Conservation (phyloP, 1,284 basidiomycete genomes). For the Trametes sp. region DNA sequence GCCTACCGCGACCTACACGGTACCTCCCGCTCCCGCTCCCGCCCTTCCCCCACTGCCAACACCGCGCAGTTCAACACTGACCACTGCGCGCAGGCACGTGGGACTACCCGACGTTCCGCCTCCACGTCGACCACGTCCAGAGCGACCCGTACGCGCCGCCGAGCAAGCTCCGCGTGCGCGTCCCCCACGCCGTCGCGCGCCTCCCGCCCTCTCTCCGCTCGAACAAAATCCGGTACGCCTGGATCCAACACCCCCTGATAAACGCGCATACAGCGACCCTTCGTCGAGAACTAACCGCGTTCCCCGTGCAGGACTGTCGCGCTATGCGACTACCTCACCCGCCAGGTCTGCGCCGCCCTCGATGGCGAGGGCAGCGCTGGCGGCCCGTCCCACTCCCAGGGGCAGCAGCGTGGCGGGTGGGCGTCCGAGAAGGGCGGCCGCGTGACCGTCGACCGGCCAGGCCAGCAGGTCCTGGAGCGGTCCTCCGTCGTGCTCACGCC, state of each 20-base stretch:
- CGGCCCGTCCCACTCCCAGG: no score
- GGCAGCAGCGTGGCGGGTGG: slow-evolving; percentile 8
- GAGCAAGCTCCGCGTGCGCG: slow-evolving; percentile 29
- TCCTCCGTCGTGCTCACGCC: slow-evolving; percentile 24
- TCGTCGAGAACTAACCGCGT: no score
- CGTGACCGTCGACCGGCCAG: slow-evolving; percentile 31
- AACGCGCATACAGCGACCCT: neutral
- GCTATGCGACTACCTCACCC: slow-evolving; percentile 29
- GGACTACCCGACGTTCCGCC: slow-evolving; percentile 17
- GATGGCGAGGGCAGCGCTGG: neutral
- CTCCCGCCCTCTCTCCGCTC: slow-evolving; percentile 23
- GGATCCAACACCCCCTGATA: neutral
- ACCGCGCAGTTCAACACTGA: neutral
- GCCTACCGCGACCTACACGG: slow-evolving; percentile 36
- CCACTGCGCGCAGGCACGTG: slow-evolving; percentile 21
- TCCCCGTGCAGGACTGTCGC: slow-evolving; percentile 18
- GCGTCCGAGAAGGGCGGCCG: slow-evolving; percentile 31
- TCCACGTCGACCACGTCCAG: slow-evolving; percentile 34
- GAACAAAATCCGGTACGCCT: slow-evolving; percentile 23
- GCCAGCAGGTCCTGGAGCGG: slow-evolving; percentile 34
- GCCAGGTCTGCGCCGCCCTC: slow-evolving; percentile 14
- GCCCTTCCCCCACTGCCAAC: neutral
- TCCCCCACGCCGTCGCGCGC: slow-evolving; percentile 21
- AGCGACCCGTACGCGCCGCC: slow-evolving; percentile 35
- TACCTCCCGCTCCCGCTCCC: no score